A percentile compares a stretch with the other conserved stretches of the same genome.
These are phyloP conservation scores for Nyssa sinensis DNA, from an alignment of 148 eudicot species.

Conservation along the genomic window DNA sequence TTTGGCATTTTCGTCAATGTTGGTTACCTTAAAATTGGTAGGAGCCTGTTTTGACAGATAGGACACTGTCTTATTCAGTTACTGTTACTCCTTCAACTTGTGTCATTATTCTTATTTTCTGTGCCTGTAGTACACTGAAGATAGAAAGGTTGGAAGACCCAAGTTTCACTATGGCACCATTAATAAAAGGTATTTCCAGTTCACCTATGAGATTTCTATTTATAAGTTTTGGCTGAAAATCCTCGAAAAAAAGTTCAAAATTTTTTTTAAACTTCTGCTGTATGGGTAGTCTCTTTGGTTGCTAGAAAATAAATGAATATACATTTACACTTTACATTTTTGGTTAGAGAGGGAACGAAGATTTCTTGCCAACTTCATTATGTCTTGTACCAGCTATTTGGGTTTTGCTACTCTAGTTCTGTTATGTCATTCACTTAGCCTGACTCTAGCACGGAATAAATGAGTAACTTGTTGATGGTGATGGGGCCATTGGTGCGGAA, in stretches of 20 bases:
- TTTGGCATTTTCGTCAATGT: conserved; percentile 91
- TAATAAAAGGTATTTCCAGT: conserved; percentile 63
- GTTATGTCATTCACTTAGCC: no score
- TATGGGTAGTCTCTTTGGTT: not conserved
- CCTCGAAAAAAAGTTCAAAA: not conserved
- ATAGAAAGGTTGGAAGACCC: conserved; percentile 63
- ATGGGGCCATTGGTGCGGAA: no score
- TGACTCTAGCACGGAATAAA: no score
- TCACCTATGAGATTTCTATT: not conserved
- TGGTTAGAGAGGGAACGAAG: no score
- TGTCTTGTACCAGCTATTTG: no score
- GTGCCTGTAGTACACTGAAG: conserved; percentile 76
- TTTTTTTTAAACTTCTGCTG: no score
- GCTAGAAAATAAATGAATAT: not conserved
- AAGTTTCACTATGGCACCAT: conserved; percentile 93
- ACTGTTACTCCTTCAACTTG: not conserved
- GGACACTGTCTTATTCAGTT: not conserved
- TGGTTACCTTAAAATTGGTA: conserved; percentile 87
- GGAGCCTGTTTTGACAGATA: conserved; percentile 17
- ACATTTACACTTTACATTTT: no score
- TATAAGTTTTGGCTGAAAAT: not conserved
- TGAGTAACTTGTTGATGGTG: no score
- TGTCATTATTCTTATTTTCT: conserved; percentile 10
- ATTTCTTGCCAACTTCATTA: no score
- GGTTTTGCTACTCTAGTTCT: no score